Percentiles rank a stretch among this genome's conserved stretches.
These are phyloP conservation scores for Hypoxylon cercidicola DNA, from an alignment of 495 filamentous ascomycete species.

Conservation along the genomic window DNA sequence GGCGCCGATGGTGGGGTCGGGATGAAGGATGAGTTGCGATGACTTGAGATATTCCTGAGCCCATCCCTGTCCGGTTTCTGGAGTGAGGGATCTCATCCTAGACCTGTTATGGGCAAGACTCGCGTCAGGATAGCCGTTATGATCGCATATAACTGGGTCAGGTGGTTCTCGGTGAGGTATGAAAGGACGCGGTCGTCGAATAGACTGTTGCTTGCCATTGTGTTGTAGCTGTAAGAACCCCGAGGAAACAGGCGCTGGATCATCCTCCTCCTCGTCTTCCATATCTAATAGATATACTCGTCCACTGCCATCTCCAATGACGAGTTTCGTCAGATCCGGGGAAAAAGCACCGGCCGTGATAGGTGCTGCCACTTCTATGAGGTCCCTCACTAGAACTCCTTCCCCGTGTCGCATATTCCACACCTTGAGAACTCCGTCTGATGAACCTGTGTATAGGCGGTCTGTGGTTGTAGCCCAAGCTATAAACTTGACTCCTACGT, in stretches of 20 bases:
- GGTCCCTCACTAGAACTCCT: constrained; percentile 71
- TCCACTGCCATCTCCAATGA: constrained; percentile 81
- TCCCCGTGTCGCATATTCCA: constrained; percentile 76
- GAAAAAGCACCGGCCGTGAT: constrained; percentile 77
- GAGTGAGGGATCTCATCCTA: not conserved
- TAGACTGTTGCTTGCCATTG: constrained; percentile 26
- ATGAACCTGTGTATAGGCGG: constrained; percentile 87
- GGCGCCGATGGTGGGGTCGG: constrained; percentile 52
- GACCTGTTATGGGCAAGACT: no score
- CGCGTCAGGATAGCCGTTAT: not conserved
- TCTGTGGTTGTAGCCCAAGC: constrained; percentile 78
- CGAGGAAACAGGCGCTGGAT: constrained; percentile 11
- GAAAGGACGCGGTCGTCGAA: constrained; percentile 54
- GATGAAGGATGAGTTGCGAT: constrained; percentile 45
- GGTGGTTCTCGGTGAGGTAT: constrained; percentile 57
- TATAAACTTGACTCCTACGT: constrained; percentile 83
- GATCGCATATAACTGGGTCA: constrained; percentile 38
- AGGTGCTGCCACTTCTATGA: constrained; percentile 59
- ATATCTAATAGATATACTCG: constrained; percentile 73
- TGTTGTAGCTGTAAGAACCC: constrained; percentile 38
- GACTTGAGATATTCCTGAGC: constrained; percentile 45
- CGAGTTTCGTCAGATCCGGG: constrained; percentile 72
- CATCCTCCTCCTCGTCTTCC: constrained; percentile 49
- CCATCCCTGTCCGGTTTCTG: constrained; percentile 29
- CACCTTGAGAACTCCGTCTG: constrained; percentile 84